Conservation (phyloP, 2,329 filamentous ascomycete genomes). For the Coleophoma eucalyptorum region DNA sequence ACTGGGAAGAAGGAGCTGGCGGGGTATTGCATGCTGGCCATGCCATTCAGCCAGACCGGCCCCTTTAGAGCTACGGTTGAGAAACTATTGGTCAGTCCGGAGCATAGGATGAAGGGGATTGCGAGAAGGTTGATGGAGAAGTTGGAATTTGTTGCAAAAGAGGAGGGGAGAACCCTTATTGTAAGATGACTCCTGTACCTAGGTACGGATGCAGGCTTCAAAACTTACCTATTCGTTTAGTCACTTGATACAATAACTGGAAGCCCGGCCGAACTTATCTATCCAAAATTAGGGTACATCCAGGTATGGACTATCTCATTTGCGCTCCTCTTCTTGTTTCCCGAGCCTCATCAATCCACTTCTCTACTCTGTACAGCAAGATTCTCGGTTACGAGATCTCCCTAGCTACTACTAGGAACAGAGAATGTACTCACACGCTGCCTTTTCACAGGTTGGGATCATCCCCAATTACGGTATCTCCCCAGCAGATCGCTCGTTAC, state of each 20-base stretch:
- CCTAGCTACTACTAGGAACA: too few relatives aligned
- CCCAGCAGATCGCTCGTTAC: constrained; percentile 40
- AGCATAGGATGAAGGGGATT: constrained; percentile 45
- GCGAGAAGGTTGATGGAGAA: constrained; percentile 46
- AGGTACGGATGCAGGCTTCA: not conserved
- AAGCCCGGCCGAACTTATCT: constrained; percentile 48
- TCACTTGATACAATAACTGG: constrained; percentile 49
- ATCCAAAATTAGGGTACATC: constrained; percentile 51
- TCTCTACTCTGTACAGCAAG: not conserved
- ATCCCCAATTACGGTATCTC: constrained; percentile 50
- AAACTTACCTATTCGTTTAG: constrained; percentile 26
- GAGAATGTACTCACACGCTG: not conserved
- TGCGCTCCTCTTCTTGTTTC: not conserved
- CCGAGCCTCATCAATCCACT: not conserved
- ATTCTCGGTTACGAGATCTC: not conserved
- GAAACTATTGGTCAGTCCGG: constrained; percentile 52
- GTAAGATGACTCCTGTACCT: constrained; percentile 34
- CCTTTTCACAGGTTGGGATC: constrained; percentile 32
- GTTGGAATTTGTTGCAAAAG: constrained; percentile 51
- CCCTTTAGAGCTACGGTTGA: constrained; percentile 51
- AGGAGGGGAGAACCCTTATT: constrained; percentile 45
- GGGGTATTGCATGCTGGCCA: constrained; percentile 51
- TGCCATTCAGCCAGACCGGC: constrained; percentile 51
- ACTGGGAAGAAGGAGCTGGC: constrained; percentile 43
- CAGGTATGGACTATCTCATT: constrained; percentile 29